These are phyloP conservation scores for Fusarium oligoseptatum DNA, from an alignment of 2,329 filamentous ascomycete genomes.

Conservation along the genomic window DNA sequence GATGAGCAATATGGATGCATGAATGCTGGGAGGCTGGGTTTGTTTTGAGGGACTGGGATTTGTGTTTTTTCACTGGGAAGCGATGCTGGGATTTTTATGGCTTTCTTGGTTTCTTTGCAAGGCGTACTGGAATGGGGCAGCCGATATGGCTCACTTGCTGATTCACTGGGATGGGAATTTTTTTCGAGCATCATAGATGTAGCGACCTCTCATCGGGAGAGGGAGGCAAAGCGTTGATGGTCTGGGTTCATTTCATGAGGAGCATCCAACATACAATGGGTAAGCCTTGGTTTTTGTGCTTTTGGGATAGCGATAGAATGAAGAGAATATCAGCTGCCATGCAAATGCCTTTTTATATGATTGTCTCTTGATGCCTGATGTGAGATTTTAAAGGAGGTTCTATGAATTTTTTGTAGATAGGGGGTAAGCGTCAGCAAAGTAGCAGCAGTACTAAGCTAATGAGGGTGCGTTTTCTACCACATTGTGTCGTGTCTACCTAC, in stretches of 20 bases:
- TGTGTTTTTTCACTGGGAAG: constrained; percentile 26
- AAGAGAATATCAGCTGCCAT: constrained; percentile 12
- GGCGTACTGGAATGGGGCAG: constrained; percentile 39
- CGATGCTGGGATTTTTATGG: constrained; percentile 20
- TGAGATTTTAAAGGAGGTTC: too few relatives aligned
- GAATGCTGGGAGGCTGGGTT: constrained; percentile 29
- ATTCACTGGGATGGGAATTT: constrained; percentile 2
- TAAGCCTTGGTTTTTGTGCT: constrained; percentile 10
- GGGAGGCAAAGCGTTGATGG: constrained; percentile 13
- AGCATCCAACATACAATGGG: constrained; percentile 8
- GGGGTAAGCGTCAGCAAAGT: not conserved
- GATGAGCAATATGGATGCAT: constrained; percentile 40
- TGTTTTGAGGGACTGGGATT: constrained; percentile 8
- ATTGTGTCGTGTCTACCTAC: too few relatives aligned
- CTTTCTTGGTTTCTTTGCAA: constrained; percentile 23
- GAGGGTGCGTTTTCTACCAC: not conserved
- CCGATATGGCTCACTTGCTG: constrained; percentile 5
- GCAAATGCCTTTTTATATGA: not conserved
- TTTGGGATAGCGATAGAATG: constrained; percentile 28
- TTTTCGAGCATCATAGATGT: constrained; percentile 14
- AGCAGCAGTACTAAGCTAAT: not conserved
- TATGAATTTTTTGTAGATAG: not conserved
- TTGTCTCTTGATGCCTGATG: not conserved
- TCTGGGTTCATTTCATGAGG: not conserved
- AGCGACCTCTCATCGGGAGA: constrained; percentile 4